Conservation (phyloP, 2,329 filamentous ascomycete species). For the Stagonosporopsis chrysanthemi region DNA sequence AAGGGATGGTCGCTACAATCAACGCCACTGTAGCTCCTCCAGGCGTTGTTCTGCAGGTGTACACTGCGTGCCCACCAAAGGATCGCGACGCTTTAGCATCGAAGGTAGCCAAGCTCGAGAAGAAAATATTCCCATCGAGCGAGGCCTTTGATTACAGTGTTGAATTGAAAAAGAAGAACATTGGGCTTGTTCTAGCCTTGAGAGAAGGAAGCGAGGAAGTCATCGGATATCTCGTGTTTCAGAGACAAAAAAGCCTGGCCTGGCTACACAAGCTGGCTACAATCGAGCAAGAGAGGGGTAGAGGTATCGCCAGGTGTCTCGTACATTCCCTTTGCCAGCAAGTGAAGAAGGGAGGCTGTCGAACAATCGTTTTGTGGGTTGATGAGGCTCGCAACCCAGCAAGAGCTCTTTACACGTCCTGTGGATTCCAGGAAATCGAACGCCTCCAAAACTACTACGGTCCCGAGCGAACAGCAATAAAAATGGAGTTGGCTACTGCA, state of each 20-base stretch:
- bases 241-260: conserved; percentile 43
- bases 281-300: conserved; percentile 53
- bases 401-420: conserved; percentile 54
- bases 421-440: conserved; percentile 57
- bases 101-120: conserved; percentile 52
- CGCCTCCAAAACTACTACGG: conserved; percentile 60
- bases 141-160: conserved; percentile 59
- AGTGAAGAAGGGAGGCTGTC: conserved; percentile 57
- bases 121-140: conserved; percentile 59
- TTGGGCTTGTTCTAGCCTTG: conserved; percentile 51
- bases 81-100: conserved; percentile 27
- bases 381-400: conserved; percentile 57
- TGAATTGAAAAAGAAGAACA: conserved; percentile 60
- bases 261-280: conserved; percentile 63
- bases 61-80: conserved; percentile 29
- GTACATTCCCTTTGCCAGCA: conserved; percentile 53
- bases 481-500: conserved; percentile 34
- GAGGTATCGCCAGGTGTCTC: conserved; percentile 57
- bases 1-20: conserved; percentile 14
- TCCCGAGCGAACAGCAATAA: conserved; percentile 55
- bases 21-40: conserved; percentile 3
- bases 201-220: conserved; percentile 33
- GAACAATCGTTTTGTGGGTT: conserved; percentile 60
- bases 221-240: conserved; percentile 53
- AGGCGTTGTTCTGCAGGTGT: conserved; percentile 24